Evolutionary conservation across 345 rosid genomes (phyloP).

Genomic region (Trapa bicornis): DNA sequence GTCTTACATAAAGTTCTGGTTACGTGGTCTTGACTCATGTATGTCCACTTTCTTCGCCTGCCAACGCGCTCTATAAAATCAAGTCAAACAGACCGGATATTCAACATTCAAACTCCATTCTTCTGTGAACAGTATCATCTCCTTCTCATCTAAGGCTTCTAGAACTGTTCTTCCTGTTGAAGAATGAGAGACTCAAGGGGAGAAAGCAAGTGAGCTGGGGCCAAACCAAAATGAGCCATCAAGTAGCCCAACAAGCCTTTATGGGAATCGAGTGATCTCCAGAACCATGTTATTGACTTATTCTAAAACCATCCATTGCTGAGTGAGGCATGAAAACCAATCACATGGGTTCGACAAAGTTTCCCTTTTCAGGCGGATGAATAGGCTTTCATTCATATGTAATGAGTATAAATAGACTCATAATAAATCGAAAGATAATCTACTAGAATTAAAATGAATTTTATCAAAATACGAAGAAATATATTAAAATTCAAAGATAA

Average conservation of each 20-base stretch:
- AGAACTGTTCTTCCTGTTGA: not conserved
- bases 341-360: not conserved
- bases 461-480: too few relatives aligned
- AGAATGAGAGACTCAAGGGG: not conserved
- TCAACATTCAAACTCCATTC: not conserved
- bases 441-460: too few relatives aligned
- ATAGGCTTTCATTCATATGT: slow-evolving; percentile 6
- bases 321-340: not conserved
- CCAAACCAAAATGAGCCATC: not conserved
- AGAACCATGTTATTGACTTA: not conserved
- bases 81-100: not conserved
- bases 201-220: not conserved
- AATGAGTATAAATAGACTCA: too few relatives aligned
- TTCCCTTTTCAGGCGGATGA: slow-evolving; percentile 1
- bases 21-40: not conserved
- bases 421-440: too few relatives aligned
- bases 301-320: not conserved
- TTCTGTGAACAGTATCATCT: not conserved
- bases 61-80: not conserved
- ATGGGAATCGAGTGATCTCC: not conserved
- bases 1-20: not conserved
- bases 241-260: not conserved
- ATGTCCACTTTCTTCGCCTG: not conserved
- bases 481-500: too few relatives aligned
- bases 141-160: not conserved